phyloP scores from a whole-genome alignment of 176 grass and related monocot species.

The Aegilops sharonensis region DNA sequence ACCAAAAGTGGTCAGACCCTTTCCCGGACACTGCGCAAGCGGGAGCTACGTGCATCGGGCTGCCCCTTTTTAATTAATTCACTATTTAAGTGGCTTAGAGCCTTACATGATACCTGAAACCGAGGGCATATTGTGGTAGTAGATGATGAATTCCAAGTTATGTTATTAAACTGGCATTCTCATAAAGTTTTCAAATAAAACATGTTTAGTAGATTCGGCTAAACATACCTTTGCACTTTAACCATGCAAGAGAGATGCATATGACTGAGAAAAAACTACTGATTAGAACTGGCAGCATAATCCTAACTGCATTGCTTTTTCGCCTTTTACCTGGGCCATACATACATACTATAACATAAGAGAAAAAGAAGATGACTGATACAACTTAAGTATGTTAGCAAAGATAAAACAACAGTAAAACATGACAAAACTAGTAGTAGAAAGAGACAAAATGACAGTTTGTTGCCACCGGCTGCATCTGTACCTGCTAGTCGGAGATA shows the following conservation, averaged over 20 bases:
- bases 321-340: not conserved
- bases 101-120: too few species aligned
- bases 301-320: not conserved
- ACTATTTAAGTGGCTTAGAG: not conserved
- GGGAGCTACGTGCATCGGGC: too few species aligned
- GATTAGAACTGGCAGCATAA: not conserved
- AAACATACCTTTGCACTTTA: constrained; percentile 13
- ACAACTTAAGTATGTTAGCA: not conserved
- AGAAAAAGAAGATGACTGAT: too few species aligned
- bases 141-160: not conserved
- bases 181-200: not conserved
- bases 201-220: not conserved
- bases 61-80: too few species aligned
- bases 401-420: not conserved
- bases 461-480: not conserved
- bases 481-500: constrained; percentile 30
- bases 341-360: not conserved
- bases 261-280: not conserved
- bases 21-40: too few species aligned
- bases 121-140: not conserved
- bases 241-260: not conserved
- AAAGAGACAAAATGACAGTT: too few species aligned
- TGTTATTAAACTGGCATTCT: not conserved
- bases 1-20: too few species aligned
- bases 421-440: not conserved